Conservation (phyloP, 495 filamentous ascomycete species). For the Friedmanniomyces endolithicus region DNA sequence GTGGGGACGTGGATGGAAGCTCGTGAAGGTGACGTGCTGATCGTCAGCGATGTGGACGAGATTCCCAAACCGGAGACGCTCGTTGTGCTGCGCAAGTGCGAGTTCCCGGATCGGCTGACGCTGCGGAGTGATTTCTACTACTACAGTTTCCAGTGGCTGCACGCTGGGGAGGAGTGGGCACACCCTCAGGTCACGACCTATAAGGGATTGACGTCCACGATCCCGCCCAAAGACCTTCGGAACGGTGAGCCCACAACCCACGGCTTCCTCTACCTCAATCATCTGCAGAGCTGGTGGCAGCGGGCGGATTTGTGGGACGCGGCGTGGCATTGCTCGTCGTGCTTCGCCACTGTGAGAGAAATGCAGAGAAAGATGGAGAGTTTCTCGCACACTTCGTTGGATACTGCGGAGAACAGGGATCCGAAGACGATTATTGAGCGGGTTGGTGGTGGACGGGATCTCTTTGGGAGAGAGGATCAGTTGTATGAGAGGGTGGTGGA, state of each 20-base stretch:
- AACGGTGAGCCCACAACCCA: conserved; percentile 24
- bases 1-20: conserved; percentile 22
- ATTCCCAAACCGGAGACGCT: conserved; percentile 31
- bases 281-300: conserved; percentile 6
- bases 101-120: conserved; percentile 40
- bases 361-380: conserved; percentile 40
- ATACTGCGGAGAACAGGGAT: conserved; percentile 33
- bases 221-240: conserved; percentile 39
- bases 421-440: conserved; percentile 33
- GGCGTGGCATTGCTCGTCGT: conserved; percentile 45
- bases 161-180: conserved; percentile 38
- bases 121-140: conserved; percentile 43
- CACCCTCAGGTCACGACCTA: conserved; percentile 47
- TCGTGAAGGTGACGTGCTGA: conserved; percentile 28
- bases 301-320: conserved; percentile 35
- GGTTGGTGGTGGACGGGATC: conserved; percentile 38
- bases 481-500: conserved; percentile 28
- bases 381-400: conserved; percentile 39
- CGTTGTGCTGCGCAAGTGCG: conserved; percentile 35
- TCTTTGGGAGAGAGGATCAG: conserved; percentile 39
- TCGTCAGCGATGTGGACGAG: conserved; percentile 19
- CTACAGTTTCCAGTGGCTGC: conserved; percentile 45
- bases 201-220: conserved; percentile 33
- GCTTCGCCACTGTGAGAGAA: conserved; percentile 40
- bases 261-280: conserved; percentile 4